A percentile compares a stretch with the other conserved stretches of the same genome.
Conservation (phyloP, 352 stramenopile genomes). For the Phytophthora quininea region DNA sequence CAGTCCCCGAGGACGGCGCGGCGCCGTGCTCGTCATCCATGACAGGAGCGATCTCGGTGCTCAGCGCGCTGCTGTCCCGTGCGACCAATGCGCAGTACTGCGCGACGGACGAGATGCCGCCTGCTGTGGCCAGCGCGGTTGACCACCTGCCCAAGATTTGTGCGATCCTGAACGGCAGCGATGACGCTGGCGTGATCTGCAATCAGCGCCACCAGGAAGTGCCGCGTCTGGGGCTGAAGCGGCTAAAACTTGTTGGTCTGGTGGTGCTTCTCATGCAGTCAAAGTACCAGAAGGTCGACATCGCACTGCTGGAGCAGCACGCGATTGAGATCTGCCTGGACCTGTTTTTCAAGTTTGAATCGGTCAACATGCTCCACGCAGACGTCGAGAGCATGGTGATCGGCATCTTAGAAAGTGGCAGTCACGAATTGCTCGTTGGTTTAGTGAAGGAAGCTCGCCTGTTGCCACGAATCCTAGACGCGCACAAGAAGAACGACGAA, state of each 20-base stretch:
- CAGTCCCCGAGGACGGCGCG: constrained; percentile 44
- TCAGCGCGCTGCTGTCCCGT: constrained; percentile 77
- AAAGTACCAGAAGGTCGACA: constrained; percentile 85
- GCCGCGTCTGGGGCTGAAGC: constrained; percentile 72
- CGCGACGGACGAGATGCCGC: constrained; percentile 64
- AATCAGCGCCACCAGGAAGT: constrained; percentile 82
- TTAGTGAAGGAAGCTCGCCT: constrained; percentile 81
- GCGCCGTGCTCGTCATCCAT: constrained; percentile 70
- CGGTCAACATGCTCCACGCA: constrained; percentile 87
- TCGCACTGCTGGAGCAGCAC: constrained; percentile 65
- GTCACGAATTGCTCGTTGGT: constrained; percentile 69
- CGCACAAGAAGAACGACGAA: constrained; percentile 80
- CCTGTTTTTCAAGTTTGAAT: constrained; percentile 90
- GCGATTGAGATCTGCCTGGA: constrained; percentile 79
- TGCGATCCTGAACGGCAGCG: constrained; percentile 65
- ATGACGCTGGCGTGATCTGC: constrained; percentile 67
- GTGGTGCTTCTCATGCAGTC: constrained; percentile 83
- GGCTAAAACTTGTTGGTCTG: constrained; percentile 82
- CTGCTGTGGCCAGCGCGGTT: constrained; percentile 57
- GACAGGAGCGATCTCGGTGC: constrained; percentile 77
- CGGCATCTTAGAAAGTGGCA: constrained; percentile 81
- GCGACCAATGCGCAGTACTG: constrained; percentile 83
- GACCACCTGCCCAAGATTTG: constrained; percentile 71
- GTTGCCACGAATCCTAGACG: constrained; percentile 75
- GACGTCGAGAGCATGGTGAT: constrained; percentile 89